Base-by-base conservation (phyloP, 306 rosid species). In the Morella rubra region DNA sequence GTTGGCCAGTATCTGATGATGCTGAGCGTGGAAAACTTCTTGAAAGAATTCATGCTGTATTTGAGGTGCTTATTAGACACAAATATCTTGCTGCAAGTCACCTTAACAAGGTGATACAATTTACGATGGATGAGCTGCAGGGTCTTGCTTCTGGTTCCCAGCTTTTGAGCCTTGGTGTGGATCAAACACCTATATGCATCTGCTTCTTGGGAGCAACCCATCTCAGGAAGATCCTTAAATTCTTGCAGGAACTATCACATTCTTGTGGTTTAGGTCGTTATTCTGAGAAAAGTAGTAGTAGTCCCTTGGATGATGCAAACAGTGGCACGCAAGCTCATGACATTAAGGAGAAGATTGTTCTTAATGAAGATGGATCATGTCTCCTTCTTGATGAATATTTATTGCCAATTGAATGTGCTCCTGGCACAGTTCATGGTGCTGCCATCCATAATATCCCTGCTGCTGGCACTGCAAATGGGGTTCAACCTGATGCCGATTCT, bases 1-100 rank as follows among this genome's bases (percentile, higher is more conserved):
- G 86, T 81, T 95, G 96, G 96, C 98, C 97, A 9, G 78, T 88
- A 67, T 86, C 96, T 46, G 93, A 93, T 81, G 98, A 96, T 54
- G 49, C 84, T 13, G 98, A 96, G 85, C 88, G 99, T 2, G 78
- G 85, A 72, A 90, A 86, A 76, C 96, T 91, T 78, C 93, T 96
- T 42, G 97, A 91, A 82, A 93, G 85, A 88, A 91, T 96, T 79
- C 96, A 80, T 77, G 88, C 70, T 51, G 69, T 64, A 51, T 89
- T 96, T 72, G 96, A 89, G 88, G 77, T 84, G 79, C 98, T 96
- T 79, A 87, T 91, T 75, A 80, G 84, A 75, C 86, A 93, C 80
- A 96, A 93, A 76, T 89, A 76, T 85, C 93, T 96, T 75, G 90
- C 99, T 59, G 84, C 88, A 41, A 87, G 93, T 84, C 98, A 96